These are phyloP conservation scores for Venturia aucupariae DNA, from an alignment of 2,329 filamentous ascomycete species.

Conservation along the genomic window DNA sequence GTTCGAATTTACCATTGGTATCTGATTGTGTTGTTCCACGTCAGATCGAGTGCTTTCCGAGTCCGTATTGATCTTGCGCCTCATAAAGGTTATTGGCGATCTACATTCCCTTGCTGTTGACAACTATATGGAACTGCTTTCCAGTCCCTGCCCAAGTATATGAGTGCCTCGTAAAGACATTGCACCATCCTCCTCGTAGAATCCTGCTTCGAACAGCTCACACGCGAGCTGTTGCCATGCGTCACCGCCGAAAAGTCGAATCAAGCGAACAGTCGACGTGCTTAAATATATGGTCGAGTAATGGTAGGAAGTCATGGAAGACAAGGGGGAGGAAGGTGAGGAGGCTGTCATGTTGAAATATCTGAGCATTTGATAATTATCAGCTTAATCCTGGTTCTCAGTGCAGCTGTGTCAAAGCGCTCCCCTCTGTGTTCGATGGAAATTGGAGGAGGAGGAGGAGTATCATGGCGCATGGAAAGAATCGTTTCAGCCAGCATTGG, in stretches of 20 bases:
- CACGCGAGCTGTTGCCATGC: background rate
- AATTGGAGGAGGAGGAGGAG: no score
- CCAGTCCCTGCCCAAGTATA: background rate
- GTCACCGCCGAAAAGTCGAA: background rate
- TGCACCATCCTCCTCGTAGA: background rate
- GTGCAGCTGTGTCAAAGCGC: no score
- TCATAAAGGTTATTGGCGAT: background rate
- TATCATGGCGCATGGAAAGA: no score
- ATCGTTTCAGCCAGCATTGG: no score
- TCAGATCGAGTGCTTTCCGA: no score
- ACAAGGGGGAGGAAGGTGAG: background rate
- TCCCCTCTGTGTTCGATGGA: no score
- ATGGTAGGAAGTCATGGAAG: background rate
- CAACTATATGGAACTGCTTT: background rate
- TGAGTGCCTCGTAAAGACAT: background rate
- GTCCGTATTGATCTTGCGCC: background rate
- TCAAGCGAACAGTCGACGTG: background rate
- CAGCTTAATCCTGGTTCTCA: no score
- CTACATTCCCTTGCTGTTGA: background rate
- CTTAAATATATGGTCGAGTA: background rate
- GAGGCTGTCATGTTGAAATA: background rate
- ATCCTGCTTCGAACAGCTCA: background rate
- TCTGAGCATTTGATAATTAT: no score
- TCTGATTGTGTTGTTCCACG: no score
- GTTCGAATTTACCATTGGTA: conserved; percentile 9